phyloP scores from a whole-genome alignment of 1,284 basidiomycete genomes.

The Vanrija humicola region DNA sequence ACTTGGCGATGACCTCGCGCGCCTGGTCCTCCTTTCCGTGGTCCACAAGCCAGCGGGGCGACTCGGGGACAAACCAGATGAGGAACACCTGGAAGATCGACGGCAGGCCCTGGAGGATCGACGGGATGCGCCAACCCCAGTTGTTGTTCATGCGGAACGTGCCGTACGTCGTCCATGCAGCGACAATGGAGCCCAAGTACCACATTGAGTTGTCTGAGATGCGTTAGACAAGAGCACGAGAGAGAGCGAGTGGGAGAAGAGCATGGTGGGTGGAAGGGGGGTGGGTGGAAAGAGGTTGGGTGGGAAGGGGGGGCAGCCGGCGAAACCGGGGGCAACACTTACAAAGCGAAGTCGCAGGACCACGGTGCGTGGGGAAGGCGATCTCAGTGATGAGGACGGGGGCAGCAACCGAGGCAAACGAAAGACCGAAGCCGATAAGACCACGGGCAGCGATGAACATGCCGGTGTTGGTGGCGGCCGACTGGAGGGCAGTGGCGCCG shows the following conservation, averaged over 20 bases:
- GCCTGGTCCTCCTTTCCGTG: constrained; percentile 17
- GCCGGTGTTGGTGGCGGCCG: constrained; percentile 56
- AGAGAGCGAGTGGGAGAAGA: no score
- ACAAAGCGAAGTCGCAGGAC: constrained; percentile 44
- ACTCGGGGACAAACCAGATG: constrained; percentile 22
- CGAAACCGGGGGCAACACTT: no score
- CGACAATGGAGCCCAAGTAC: constrained; percentile 19
- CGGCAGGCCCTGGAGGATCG: constrained; percentile 49
- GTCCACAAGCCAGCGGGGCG: constrained; percentile 27
- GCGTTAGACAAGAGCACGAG: no score
- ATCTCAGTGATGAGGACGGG: constrained; percentile 73
- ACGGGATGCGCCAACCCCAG: constrained; percentile 48
- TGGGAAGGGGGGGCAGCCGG: no score
- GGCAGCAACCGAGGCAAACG: constrained; percentile 54
- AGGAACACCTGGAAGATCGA: constrained; percentile 27
- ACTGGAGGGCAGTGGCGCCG: constrained; percentile 34
- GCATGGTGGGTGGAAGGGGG: no score
- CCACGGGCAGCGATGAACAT: constrained; percentile 59
- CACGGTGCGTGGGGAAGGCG: constrained; percentile 70
- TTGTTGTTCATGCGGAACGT: constrained; percentile 30
- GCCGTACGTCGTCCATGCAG: constrained; percentile 23
- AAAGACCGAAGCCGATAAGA: constrained; percentile 62
- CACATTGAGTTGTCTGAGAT: constrained; percentile 19
- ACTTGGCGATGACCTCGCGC: constrained; percentile 83
- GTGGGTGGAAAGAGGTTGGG: no score